Conservation (phyloP, 768 basidiomycete species). For the Boletellus ananiceps region DNA sequence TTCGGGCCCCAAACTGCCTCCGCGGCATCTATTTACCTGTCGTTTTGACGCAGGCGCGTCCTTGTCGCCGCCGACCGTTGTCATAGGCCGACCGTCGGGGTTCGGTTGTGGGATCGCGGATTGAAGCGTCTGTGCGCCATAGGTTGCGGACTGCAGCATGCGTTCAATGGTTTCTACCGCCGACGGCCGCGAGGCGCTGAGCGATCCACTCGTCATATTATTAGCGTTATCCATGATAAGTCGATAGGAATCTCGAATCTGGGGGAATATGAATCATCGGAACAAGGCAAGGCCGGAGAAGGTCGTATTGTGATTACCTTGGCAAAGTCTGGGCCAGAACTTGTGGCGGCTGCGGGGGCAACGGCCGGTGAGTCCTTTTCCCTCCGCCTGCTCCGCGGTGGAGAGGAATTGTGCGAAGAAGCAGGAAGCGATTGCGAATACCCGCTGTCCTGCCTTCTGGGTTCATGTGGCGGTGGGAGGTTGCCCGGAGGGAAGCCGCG, state of each 20-base stretch:
- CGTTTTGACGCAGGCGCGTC: conserved; percentile 29
- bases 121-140: conserved; percentile 33
- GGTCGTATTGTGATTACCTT: conserved; percentile 31
- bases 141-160: conserved; percentile 42
- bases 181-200: conserved; percentile 20
- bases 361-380: conserved; percentile 34
- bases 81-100: conserved; percentile 24
- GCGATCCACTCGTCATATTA: conserved; percentile 22
- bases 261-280: conserved; percentile 9
- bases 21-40: conserved; percentile 31
- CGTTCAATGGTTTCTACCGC: conserved; percentile 38
- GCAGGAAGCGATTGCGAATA: conserved; percentile 25
- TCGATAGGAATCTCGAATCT: conserved; percentile 45
- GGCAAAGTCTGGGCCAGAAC: conserved; percentile 36
- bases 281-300: conserved; percentile 7
- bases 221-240: conserved; percentile 38
- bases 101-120: conserved; percentile 26
- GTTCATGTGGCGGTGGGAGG: conserved; percentile 28
- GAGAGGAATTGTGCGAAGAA: conserved; percentile 25
- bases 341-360: conserved; percentile 21
- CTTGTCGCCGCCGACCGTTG: conserved; percentile 26
- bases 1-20: conserved; percentile 20
- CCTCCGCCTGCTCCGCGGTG: conserved; percentile 34
- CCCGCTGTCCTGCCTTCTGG: conserved; percentile 32
- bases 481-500: conserved; percentile 27